Evolutionary conservation across 2,329 filamentous ascomycete species (phyloP), one percentile per base, ranked within the genome.

Genomic region (Aspergillus sergii): DNA sequence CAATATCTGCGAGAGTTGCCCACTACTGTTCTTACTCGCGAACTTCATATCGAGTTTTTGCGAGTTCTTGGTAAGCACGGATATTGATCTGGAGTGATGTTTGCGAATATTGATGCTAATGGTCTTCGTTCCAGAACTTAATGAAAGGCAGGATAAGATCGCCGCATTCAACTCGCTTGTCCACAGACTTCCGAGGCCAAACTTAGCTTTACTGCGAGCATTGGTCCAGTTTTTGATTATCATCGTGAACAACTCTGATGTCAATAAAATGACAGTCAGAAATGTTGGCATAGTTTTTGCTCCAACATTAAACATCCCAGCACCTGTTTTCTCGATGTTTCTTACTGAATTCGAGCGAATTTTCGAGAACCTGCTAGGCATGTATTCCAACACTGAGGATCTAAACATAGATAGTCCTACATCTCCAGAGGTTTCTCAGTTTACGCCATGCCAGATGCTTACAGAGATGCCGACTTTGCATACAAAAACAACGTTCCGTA

Each of bases 231-330:
- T 97, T 80, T 80, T 99, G 71, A 92, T 97, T 74, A 90, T 91
- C 72, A 94, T 99, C 71, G 93, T 97, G 73, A 93, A 95, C 78
- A 93, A 97, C 71, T 85, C 93, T 8, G 89, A 92, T 70, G 83
- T 91, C 66, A 99, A 99, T 82, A 98, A 97, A 84, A 99, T 99
- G 95, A 97, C 92, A 12, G 92, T 97, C 59, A 89, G 94, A 68
- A 99, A 99, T 73, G 92, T 99, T 60, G 94, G 95, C 67, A 98
- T 99, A 71, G 94, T 99, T 61, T 99, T 99, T 78, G 96, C 95
- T 19, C 95, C 95, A 0, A 98, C 95, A 0, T 85, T 99, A 59
- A 98, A 98, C 76, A 97, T 99, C 50, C 94, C 95, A 0, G 93
- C 93, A 0, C 94, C 94, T 0, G 90, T 99, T 12, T 97, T 99